Evolutionary conservation across 106 monocot species (phyloP), one percentile per base, ranked within the genome.

Genomic region (Acorus calamus): DNA sequence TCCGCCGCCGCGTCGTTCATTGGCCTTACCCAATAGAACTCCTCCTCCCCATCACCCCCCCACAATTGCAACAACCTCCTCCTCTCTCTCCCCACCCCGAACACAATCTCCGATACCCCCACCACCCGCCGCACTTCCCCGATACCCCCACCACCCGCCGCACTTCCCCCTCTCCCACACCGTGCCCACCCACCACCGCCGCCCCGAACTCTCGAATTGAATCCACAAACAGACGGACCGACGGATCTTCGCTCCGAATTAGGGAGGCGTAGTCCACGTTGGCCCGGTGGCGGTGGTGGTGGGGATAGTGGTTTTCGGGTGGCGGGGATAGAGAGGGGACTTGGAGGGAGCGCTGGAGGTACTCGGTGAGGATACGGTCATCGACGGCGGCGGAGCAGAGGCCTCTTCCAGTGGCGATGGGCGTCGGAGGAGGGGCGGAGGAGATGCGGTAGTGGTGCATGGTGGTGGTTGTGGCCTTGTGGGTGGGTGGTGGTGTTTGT

Each of bases 321-420:
- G 86, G 89, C 4, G 86, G 74, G 47, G 68, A 4, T 60, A 90
- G 82, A 8, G 82, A 68, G 62, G 85, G 89, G 50, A 89, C 61
- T 6, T 50, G 47, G 61, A 85, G 71, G 53, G 81, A 77, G 55
- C 6, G 63, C 56, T 90, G 77, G 52, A 90, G 80, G 83, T 69
- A 90, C 13, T 78, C 69, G 28, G 75, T 50, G 66, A 90, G 83
- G 8, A 78, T 60, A 41, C 42, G 57, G 44, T 90, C 86, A 73
- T 83, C 73, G 4, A 68, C 57, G 10, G 80, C 83, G 13, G 86
- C 79, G 3, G 80, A 66, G 0, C 77, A 77, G 45, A 49, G 14
- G 6, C 82, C 89, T 69, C 69, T 83, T 4, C 77, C 85, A 49
- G 83, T 86, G n/a, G 72, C 67, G 63, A 90, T 80, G 53, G 86